Conservation (phyloP, 1,139 yeast genomes). For the Zygotorulaspora mrakii region DNA sequence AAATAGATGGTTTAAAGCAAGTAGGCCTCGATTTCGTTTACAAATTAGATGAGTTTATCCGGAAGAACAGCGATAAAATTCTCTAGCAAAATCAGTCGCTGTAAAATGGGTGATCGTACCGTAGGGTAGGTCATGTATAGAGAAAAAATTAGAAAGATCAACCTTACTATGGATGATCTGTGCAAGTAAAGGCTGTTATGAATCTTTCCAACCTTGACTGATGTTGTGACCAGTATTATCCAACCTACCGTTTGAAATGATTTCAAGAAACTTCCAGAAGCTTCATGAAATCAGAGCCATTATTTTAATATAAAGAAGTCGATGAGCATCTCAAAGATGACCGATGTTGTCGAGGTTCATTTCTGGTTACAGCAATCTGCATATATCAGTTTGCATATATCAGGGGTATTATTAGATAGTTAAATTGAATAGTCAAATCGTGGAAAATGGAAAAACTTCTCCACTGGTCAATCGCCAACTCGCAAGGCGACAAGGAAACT, state of each 20-base stretch:
- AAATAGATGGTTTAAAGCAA: slow-evolving; percentile 56
- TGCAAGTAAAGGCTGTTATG: too few relatives aligned
- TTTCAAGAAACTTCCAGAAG: slow-evolving; percentile 6
- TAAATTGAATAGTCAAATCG: too few relatives aligned
- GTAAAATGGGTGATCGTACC: too few relatives aligned
- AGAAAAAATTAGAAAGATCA: too few relatives aligned
- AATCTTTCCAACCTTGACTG: too few relatives aligned
- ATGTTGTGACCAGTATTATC: too few relatives aligned
- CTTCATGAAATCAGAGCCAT: neutral
- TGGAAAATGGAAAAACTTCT: slow-evolving; percentile 79
- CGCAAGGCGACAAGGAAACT: slow-evolving; percentile 64
- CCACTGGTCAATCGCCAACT: slow-evolving; percentile 87
- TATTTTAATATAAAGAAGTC: neutral
- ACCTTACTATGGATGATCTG: too few relatives aligned
- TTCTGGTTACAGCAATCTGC: neutral
- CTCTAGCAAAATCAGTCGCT: slow-evolving; percentile 11
- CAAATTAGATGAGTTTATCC: slow-evolving; percentile 36
- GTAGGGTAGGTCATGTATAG: too few relatives aligned
- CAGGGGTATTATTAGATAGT: neutral
- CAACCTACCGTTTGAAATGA: too few relatives aligned
- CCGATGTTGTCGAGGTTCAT: neutral
- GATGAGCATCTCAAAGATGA: neutral
- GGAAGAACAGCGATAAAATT: slow-evolving; percentile 25
- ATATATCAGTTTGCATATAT: too few relatives aligned
- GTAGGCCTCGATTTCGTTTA: slow-evolving; percentile 69